A percentile compares a stretch with the other conserved stretches of the same genome.
These are phyloP conservation scores for Neckera pumila DNA, from an alignment of 225 moss, liverwort and hornwort genomes.

Conservation along the genomic window DNA sequence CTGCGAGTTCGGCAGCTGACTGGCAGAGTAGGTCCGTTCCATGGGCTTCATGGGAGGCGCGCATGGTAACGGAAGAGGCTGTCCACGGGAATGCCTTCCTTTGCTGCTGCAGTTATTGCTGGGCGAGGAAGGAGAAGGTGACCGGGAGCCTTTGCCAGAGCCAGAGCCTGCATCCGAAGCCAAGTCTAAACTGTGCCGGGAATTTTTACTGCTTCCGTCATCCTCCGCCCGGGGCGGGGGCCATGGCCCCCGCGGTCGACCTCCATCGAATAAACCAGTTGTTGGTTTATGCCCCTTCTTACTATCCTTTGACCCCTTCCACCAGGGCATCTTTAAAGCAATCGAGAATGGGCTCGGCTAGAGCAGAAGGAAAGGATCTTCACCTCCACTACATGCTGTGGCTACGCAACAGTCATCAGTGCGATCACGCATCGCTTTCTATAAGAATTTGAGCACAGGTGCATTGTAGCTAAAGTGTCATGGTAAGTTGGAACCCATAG, in stretches of 20 bases:
- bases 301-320: conserved; percentile 71
- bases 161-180: conserved; percentile 76
- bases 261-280: conserved; percentile 53
- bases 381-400: conserved; percentile 36
- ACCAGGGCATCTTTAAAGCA: conserved; percentile 91
- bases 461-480: neutral
- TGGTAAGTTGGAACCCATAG: neutral
- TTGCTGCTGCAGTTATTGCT: conserved; percentile 21
- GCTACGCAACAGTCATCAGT: neutral
- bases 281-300: conserved; percentile 61
- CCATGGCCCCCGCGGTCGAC: conserved; percentile 47
- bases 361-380: conserved; percentile 4
- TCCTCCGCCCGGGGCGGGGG: conserved; percentile 48
- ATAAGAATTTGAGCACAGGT: neutral
- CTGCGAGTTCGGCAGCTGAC: conserved; percentile 19
- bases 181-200: conserved; percentile 68
- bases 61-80: conserved; percentile 79
- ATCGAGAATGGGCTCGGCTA: conserved; percentile 2
- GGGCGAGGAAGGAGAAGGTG: conserved; percentile 85
- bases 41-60: conserved; percentile 42
- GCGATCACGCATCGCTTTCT: neutral
- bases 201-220: conserved; percentile 47
- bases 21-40: conserved; percentile 48
- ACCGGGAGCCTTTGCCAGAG: conserved; percentile 74
- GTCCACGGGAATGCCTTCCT: conserved; percentile 40